These are phyloP conservation scores for Tylopilus sp. DNA, from an alignment of 768 basidiomycete genomes.

Conservation along the genomic window DNA sequence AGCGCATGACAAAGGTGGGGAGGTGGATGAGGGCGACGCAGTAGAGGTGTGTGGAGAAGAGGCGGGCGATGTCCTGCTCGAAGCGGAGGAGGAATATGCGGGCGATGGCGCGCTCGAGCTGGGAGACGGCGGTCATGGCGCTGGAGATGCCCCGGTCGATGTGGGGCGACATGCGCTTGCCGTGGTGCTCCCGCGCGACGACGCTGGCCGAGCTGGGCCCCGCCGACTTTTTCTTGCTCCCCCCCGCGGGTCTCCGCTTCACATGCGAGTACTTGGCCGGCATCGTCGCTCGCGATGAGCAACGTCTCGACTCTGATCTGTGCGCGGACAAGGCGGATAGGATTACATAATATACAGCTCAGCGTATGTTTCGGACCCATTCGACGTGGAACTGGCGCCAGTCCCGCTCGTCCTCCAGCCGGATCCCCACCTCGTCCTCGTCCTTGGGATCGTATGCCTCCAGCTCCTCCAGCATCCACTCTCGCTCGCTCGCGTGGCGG, in stretches of 20 bases:
- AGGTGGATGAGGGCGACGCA: slow-evolving; percentile 61
- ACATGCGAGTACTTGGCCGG: slow-evolving; percentile 73
- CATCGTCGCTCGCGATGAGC: slow-evolving; percentile 39
- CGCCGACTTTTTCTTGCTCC: slow-evolving; percentile 44
- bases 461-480: slow-evolving; percentile 40
- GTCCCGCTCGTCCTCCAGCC: slow-evolving; percentile 25
- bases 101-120: slow-evolving; percentile 66
- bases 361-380: slow-evolving; percentile 25
- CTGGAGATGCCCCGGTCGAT: slow-evolving; percentile 53
- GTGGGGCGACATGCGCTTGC: slow-evolving; percentile 43
- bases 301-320: too few species aligned
- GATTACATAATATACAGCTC: slow-evolving; percentile 19
- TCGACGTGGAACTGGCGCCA: slow-evolving; percentile 59
- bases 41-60: slow-evolving; percentile 69
- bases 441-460: slow-evolving; percentile 27
- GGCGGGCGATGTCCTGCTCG: slow-evolving; percentile 70
- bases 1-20: slow-evolving; percentile 65
- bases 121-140: slow-evolving; percentile 58
- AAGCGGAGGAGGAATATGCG: slow-evolving; percentile 65
- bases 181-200: slow-evolving; percentile 30
- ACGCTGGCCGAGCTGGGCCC: slow-evolving; percentile 24
- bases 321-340: slow-evolving; percentile 15
- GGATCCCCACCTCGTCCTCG: too few species aligned
- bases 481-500: slow-evolving; percentile 32
- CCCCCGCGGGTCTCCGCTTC: slow-evolving; percentile 56